These are phyloP conservation scores for Paraurostyla sp. DNA, from an alignment of 73 alveolate genomes.

Conservation along the genomic window DNA sequence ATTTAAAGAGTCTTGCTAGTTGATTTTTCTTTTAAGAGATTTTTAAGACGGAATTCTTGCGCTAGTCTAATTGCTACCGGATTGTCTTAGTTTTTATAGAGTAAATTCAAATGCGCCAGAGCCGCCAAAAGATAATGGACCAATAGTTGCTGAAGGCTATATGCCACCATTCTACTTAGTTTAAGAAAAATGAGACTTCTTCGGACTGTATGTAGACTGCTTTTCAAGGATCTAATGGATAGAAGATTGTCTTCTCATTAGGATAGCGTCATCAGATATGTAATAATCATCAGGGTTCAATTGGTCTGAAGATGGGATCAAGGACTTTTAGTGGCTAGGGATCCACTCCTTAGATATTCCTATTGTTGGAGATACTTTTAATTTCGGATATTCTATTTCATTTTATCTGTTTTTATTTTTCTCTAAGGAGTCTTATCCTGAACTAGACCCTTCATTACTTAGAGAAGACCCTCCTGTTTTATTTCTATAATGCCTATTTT, in stretches of 20 bases:
- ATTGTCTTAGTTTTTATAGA: neutral
- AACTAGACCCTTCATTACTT: neutral
- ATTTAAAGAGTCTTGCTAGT: neutral
- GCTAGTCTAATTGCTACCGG: neutral
- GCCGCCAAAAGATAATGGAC: slow-evolving; percentile 29
- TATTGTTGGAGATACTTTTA: slow-evolving; percentile 19
- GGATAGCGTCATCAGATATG: slow-evolving; percentile 3
- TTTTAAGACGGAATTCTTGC: neutral
- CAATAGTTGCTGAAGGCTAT: neutral
- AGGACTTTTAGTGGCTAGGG: slow-evolving; percentile 47
- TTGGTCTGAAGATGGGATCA: neutral
- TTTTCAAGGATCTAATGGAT: slow-evolving; percentile 28
- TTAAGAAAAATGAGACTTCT: too few relatives aligned
- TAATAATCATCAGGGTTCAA: neutral
- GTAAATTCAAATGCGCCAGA: slow-evolving; percentile 7
- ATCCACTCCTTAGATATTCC: slow-evolving; percentile 39
- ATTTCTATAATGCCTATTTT: neutral
- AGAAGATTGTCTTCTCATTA: neutral
- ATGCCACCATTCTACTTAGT: neutral
- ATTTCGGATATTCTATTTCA: neutral
- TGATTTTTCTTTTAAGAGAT: neutral
- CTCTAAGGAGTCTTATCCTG: neutral
- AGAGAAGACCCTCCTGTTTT: neutral
- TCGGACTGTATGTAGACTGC: slow-evolving; percentile 17
- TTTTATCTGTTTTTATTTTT: neutral